These are phyloP conservation scores for Dorcoceras hygrometricum DNA, from an alignment of 257 asterid species.

Conservation along the genomic window DNA sequence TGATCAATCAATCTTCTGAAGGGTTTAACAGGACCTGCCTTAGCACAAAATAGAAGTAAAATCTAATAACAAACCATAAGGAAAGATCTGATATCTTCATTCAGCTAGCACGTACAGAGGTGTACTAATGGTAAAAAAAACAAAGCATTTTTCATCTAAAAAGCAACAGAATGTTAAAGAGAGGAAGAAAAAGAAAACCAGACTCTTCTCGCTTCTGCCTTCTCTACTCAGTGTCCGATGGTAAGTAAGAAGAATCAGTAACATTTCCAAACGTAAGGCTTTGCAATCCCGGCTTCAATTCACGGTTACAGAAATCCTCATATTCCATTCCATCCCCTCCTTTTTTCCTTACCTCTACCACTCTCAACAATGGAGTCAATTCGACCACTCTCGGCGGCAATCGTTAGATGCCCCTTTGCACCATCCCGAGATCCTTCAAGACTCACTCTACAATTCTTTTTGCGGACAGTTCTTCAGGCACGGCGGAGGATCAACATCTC, in stretches of 20 bases:
- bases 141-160: slow-evolving; percentile 22
- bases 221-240: slow-evolving; percentile 55
- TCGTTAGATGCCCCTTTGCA: slow-evolving; percentile 83
- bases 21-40: slow-evolving; percentile 26
- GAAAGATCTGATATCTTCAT: slow-evolving; percentile 23
- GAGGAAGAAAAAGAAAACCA: slow-evolving; percentile 23
- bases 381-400: slow-evolving; percentile 93
- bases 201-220: slow-evolving; percentile 33
- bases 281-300: slow-evolving; percentile 66
- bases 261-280: slow-evolving; percentile 42
- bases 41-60: slow-evolving; percentile 20
- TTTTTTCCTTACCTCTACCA: slow-evolving; percentile 83
- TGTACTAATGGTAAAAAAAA: neutral
- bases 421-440: slow-evolving; percentile 82
- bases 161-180: slow-evolving; percentile 22
- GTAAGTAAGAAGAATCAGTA: slow-evolving; percentile 38
- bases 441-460: slow-evolving; percentile 81
- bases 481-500: too few relatives aligned
- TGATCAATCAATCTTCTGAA: slow-evolving; percentile 27
- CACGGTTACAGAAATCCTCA: slow-evolving; percentile 72
- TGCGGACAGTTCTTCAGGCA: slow-evolving; percentile 85
- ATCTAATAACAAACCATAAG: slow-evolving; percentile 6
- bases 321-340: slow-evolving; percentile 74
- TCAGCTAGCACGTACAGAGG: slow-evolving; percentile 26
- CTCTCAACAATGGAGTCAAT: slow-evolving; percentile 78